Evolutionary conservation across 2,329 filamentous ascomycete species (phyloP).

Genomic region (Cercospora brassicicola): DNA sequence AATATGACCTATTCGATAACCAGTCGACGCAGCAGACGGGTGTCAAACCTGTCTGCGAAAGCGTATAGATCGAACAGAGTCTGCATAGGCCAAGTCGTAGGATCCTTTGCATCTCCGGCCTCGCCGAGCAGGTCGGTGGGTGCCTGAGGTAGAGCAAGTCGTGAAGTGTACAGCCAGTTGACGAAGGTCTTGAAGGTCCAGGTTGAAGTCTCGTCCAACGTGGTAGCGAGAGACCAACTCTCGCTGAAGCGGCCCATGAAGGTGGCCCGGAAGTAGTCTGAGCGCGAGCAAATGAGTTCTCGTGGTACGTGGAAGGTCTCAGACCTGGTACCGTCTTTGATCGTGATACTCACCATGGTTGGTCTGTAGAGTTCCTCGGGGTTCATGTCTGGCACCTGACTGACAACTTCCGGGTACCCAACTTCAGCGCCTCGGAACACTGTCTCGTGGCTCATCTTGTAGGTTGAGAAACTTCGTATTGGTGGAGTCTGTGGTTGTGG

Average conservation of each 20-base stretch:
- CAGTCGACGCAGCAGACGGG: constrained; percentile 5
- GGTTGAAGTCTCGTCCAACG: constrained; percentile 1
- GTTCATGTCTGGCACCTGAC: neutral
- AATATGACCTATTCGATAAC: constrained; percentile 15
- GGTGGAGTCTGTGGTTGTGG: no score
- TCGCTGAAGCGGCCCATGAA: constrained; percentile 1
- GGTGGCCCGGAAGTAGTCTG: neutral
- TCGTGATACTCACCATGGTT: neutral
- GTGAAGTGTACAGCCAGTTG: constrained; percentile 17
- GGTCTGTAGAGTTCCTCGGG: neutral
- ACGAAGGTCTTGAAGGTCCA: constrained; percentile 20
- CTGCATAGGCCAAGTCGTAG: constrained; percentile 12
- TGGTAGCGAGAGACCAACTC: neutral
- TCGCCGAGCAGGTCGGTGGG: neutral
- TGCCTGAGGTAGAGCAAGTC: neutral
- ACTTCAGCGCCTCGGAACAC: no score
- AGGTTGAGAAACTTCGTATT: no score
- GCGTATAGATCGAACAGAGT: constrained; percentile 18
- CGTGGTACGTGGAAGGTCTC: neutral
- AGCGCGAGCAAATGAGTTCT: neutral
- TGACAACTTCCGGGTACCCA: neutral
- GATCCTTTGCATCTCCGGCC: neutral
- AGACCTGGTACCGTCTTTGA: neutral
- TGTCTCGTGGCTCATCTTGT: no score
- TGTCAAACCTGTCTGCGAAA: constrained; percentile 19